A percentile compares a stretch with the other conserved stretches of the same genome.
Conservation (phyloP, 108 stramenopile species). For the Nitzschia sp. region DNA sequence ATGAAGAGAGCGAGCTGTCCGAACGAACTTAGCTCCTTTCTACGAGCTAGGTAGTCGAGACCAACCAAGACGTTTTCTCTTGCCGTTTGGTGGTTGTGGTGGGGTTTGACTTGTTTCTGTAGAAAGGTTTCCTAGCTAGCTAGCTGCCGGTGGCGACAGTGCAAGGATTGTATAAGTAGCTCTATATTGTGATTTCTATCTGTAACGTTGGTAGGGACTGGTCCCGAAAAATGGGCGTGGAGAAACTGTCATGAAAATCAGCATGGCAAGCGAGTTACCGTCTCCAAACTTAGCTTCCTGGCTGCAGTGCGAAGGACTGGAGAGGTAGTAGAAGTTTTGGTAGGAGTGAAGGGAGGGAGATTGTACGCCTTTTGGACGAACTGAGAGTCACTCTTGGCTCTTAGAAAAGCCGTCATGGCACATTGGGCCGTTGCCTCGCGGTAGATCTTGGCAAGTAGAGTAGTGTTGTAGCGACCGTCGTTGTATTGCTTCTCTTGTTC, state of each 20-base stretch:
- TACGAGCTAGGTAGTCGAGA: too few species aligned
- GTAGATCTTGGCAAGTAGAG: slow-evolving; percentile 4
- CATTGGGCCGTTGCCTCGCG: slow-evolving; percentile 8
- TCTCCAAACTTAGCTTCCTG: not conserved
- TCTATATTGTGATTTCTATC: too few species aligned
- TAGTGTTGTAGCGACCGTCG: not conserved
- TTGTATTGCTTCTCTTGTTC: slow-evolving; percentile 19
- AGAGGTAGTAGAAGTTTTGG: not conserved
- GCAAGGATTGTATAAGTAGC: too few species aligned
- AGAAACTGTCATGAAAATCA: not conserved
- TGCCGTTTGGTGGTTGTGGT: too few species aligned
- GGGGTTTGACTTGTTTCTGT: too few species aligned
- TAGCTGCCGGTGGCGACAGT: too few species aligned
- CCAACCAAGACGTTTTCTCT: too few species aligned
- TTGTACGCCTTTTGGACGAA: not conserved
- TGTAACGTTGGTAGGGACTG: too few species aligned
- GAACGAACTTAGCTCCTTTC: too few species aligned
- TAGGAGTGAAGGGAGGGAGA: not conserved
- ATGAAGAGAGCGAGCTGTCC: too few species aligned
- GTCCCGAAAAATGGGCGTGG: too few species aligned
- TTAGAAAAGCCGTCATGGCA: slow-evolving; percentile 10
- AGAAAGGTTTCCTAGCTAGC: too few species aligned
- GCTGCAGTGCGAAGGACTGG: not conserved
- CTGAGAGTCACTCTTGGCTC: slow-evolving; percentile 6
- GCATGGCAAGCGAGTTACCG: not conserved